Evolutionary conservation across 768 basidiomycete genomes (phyloP).

Genomic region (Udeniomyces megalosporus): DNA sequence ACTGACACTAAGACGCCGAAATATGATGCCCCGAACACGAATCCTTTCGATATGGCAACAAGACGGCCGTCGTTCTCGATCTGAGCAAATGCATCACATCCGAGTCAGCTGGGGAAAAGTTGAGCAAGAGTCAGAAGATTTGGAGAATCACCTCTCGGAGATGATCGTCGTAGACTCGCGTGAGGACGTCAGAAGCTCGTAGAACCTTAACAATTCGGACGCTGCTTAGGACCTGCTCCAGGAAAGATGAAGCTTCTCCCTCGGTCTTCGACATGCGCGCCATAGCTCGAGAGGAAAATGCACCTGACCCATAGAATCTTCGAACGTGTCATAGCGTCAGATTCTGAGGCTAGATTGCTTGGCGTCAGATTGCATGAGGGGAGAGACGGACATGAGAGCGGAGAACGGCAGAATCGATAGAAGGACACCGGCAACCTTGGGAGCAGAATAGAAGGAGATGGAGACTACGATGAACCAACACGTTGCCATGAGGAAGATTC

Average conservation of each 20-base stretch:
- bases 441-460: too few species aligned
- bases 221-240: slow-evolving; percentile 24
- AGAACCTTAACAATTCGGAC: slow-evolving; percentile 25
- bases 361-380: too few species aligned
- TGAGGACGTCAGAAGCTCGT: slow-evolving; percentile 3
- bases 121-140: not conserved
- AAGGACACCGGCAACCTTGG: too few species aligned
- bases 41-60: slow-evolving; percentile 11
- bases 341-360: too few species aligned
- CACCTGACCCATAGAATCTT: not conserved
- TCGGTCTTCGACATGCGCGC: slow-evolving; percentile 5
- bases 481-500: too few species aligned
- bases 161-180: slow-evolving; percentile 6
- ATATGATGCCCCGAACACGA: not conserved
- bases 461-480: too few species aligned
- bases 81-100: slow-evolving; percentile 16
- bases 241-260: slow-evolving; percentile 5
- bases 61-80: slow-evolving; percentile 15
- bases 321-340: too few species aligned
- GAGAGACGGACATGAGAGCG: too few species aligned
- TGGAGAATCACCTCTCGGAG: not conserved
- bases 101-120: not conserved
- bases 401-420: too few species aligned
- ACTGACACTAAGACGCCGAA: not conserved
- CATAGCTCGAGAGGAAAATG: not conserved